A percentile compares a stretch with the other conserved stretches of the same genome.
Conservation (phyloP, 306 rosid genomes). For the Cucurbita pepo region DNA sequence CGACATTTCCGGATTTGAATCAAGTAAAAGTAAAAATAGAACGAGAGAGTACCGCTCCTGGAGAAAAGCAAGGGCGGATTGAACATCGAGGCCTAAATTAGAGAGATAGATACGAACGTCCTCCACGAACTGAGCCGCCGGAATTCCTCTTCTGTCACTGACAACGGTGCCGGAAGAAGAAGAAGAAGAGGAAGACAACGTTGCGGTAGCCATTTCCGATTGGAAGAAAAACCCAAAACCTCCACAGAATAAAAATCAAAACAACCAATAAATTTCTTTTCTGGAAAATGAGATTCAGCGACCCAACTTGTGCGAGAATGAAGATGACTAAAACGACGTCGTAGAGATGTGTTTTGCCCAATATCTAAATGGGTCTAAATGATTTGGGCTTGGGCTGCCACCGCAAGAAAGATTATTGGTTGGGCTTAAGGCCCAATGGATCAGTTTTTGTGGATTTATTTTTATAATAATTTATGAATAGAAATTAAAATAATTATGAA, state of each 20-base stretch:
- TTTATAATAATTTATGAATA: background rate
- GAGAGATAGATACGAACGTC: slow-evolving; percentile 75
- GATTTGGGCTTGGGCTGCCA: background rate
- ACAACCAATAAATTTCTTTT: background rate
- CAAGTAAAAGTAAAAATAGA: background rate
- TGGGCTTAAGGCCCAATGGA: background rate
- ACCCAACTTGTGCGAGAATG: background rate
- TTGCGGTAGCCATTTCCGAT: slow-evolving; percentile 30
- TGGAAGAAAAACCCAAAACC: slow-evolving; percentile 4
- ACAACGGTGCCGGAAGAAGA: slow-evolving; percentile 17
- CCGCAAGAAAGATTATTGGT: background rate
- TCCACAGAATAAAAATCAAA: background rate
- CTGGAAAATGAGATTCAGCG: background rate
- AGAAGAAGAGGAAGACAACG: slow-evolving; percentile 14
- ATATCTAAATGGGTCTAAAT: background rate
- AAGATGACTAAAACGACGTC: background rate
- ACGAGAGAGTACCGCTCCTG: slow-evolving; percentile 37
- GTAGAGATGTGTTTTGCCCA: background rate
- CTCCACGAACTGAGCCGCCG: slow-evolving; percentile 84
- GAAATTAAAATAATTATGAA: no score
- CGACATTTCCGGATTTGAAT: background rate
- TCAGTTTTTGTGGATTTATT: background rate
- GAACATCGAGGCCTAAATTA: slow-evolving; percentile 47
- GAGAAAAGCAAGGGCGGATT: slow-evolving; percentile 59
- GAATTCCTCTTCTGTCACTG: slow-evolving; percentile 82